Evolutionary conservation across 495 filamentous ascomycete species (phyloP), one percentile per base, ranked within the genome.

Genomic region (Hypoxylon lenormandii): DNA sequence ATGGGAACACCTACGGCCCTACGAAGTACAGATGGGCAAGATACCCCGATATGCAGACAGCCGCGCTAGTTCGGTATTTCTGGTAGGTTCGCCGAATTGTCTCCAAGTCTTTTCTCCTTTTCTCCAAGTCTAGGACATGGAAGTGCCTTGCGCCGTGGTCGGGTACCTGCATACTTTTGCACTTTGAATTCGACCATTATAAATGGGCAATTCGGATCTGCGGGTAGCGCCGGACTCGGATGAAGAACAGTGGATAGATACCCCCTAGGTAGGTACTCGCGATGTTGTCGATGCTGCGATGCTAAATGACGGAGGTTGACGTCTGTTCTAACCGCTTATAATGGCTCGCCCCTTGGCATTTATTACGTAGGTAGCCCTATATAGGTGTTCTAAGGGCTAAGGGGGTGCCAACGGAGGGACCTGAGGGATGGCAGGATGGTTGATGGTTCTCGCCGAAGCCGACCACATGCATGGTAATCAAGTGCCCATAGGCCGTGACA

Each of bases 141-240:
- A 33, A 33, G 30, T 33, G 30, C 30, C 59, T 62, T 23, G 18
- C 47, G 7, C 19, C 45, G n/a, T 53, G 11, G 11, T 58, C 52
- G 59, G 64, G 65, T 69, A 63, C 65, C 65, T 69, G 65, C 65
- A 69, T 62, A 53, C 53, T 63, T 30, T 22, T 63, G 43, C 51
- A 46, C 52, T 59, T 63, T 62, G 15, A 48, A n/a, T 30, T 22
- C 22, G 37, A 51, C 38, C 38, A 33, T 33, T 30, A 55, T 3
- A 49, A 60, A 48, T 11, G 6, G 30, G 5, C 30, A 7, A 28
- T 28, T 8, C 6, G 38, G 38, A 42, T 42, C 38, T 42, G 10
- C 30, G 30, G 30, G 10, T 33, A 33, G 30, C 6, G 30, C 30
- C 30, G 30, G 30, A 7, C 30, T 33, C 30, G 30, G 38, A 4